Percentiles rank a stretch among this genome's conserved stretches.
Conservation (phyloP, 805 yeast species). For the Maudiozyma turicensis region DNA sequence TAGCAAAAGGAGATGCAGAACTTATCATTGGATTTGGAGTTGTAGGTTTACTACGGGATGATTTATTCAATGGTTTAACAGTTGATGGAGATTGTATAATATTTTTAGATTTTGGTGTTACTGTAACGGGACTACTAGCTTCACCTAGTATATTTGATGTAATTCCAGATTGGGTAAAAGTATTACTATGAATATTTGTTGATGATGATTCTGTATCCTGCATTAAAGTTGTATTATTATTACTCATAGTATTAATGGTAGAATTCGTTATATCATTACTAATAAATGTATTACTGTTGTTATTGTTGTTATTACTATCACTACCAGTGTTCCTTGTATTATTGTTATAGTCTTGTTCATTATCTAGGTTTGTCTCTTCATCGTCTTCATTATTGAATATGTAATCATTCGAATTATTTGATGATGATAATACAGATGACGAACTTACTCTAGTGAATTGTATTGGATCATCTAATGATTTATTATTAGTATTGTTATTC, state of each 20-base stretch:
- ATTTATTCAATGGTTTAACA: background rate
- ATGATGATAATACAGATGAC: slow-evolving; percentile 10
- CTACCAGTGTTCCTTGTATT: background rate
- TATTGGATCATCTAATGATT: slow-evolving; percentile 31
- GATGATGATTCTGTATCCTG: slow-evolving; percentile 1
- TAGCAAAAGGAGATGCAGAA: background rate
- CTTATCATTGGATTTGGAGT: background rate
- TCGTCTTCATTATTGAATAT: background rate
- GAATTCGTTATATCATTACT: slow-evolving; percentile 1
- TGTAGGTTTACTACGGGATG: background rate
- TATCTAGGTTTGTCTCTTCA: background rate
- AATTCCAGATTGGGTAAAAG: background rate
- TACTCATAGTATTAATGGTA: background rate
- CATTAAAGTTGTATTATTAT: slow-evolving; percentile 2
- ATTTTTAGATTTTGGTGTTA: background rate
- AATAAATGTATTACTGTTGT: background rate
- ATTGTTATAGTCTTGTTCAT: background rate
- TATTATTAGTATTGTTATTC: slow-evolving; percentile 2
- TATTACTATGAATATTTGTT: background rate
- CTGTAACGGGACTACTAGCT: background rate
- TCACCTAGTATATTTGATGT: background rate
- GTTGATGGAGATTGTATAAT: background rate
- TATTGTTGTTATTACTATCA: background rate
- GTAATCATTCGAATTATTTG: slow-evolving; percentile 6
- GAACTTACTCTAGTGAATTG: slow-evolving; percentile 36